phyloP scores from a whole-genome alignment of 2,329 filamentous ascomycete species.

The Trichophaea hybrida region DNA sequence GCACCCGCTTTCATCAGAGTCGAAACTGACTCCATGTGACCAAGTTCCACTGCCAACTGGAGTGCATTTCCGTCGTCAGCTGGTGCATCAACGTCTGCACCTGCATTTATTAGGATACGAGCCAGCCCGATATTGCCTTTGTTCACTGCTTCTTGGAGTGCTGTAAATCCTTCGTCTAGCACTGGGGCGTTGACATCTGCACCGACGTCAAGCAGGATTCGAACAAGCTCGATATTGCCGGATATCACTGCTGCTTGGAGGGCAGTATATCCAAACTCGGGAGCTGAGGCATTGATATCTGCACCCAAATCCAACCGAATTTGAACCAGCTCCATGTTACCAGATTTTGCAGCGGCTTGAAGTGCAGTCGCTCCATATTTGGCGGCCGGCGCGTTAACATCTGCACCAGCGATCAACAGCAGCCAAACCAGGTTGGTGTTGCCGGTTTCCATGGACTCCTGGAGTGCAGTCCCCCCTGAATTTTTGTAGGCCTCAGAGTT shows the following conservation, averaged over 20 bases:
- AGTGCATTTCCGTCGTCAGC: too few relatives aligned
- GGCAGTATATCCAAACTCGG: neutral
- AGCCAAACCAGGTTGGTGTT: neutral
- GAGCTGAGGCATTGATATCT: neutral
- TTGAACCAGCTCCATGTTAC: too few relatives aligned
- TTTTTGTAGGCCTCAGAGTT: neutral
- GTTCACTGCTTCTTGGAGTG: neutral
- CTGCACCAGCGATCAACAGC: neutral
- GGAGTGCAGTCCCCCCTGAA: constrained; percentile 4
- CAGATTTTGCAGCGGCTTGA: too few relatives aligned
- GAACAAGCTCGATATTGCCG: too few relatives aligned
- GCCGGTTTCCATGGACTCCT: constrained; percentile 1
- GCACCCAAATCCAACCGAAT: neutral
- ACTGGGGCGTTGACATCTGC: neutral
- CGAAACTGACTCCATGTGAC: constrained; percentile 17
- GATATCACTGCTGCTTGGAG: too few relatives aligned
- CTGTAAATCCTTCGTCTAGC: neutral
- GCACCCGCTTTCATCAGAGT: constrained; percentile 21
- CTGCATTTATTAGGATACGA: neutral
- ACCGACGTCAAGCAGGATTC: neutral
- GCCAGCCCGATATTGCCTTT: neutral
- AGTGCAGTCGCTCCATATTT: too few relatives aligned
- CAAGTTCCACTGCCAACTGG: neutral
- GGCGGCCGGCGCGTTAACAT: too few relatives aligned
- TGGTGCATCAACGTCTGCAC: neutral